phyloP scores from a whole-genome alignment of 768 basidiomycete genomes.

The Psilocybe subaeruginosa region DNA sequence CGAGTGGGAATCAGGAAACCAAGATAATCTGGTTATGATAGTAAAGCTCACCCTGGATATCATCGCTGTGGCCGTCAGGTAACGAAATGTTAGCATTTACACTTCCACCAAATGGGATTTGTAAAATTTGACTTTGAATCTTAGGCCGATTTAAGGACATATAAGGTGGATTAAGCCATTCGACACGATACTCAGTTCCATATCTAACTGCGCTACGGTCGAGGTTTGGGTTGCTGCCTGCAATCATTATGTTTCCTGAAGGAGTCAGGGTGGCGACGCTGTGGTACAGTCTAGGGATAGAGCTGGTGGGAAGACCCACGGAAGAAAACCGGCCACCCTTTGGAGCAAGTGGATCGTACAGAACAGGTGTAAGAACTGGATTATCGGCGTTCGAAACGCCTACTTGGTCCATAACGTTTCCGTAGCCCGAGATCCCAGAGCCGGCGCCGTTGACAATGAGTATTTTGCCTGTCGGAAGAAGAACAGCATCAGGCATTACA shows the following conservation, averaged over 20 bases:
- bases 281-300: constrained; percentile 79
- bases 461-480: constrained; percentile 77
- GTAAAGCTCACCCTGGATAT: constrained; percentile 51
- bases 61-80: constrained; percentile 31
- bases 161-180: constrained; percentile 86
- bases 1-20: background rate
- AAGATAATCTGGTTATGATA: background rate
- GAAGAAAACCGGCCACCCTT: constrained; percentile 60
- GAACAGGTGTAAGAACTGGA: constrained; percentile 66
- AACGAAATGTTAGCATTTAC: constrained; percentile 48
- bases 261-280: constrained; percentile 84
- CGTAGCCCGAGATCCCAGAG: constrained; percentile 77
- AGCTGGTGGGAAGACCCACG: constrained; percentile 61
- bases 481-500: constrained; percentile 79
- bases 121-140: constrained; percentile 36
- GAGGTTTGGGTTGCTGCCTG: constrained; percentile 84
- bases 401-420: constrained; percentile 68
- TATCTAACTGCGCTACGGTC: constrained; percentile 74
- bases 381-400: constrained; percentile 81
- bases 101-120: constrained; percentile 48
- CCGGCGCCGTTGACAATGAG: constrained; percentile 78
- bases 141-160: constrained; percentile 62
- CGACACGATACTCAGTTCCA: constrained; percentile 88
- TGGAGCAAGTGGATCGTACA: constrained; percentile 65
- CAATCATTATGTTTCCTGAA: constrained; percentile 71